A percentile compares a stretch with the other conserved stretches of the same genome.
phyloP scores from a whole-genome alignment of 1,284 basidiomycete genomes.

The Pascua guehoae region DNA sequence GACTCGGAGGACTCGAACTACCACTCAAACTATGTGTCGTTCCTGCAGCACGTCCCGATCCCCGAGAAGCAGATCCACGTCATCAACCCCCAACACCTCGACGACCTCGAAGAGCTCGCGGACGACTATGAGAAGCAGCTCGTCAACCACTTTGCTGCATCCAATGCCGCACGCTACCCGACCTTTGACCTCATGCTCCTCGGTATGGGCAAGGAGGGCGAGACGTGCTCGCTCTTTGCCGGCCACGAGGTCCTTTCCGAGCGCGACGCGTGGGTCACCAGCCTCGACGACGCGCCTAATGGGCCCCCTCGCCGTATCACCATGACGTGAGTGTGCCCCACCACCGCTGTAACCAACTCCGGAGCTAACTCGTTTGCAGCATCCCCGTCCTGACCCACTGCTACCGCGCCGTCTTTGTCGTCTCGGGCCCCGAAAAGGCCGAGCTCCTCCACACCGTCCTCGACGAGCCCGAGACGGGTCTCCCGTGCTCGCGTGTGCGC shows the following conservation, averaged over 20 bases:
- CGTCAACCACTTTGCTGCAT: conserved; percentile 82
- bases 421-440: conserved; percentile 77
- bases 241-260: conserved; percentile 80
- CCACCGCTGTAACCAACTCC: background rate
- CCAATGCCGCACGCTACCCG: conserved; percentile 87
- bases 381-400: conserved; percentile 89
- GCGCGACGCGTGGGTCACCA: conserved; percentile 89
- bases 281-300: conserved; percentile 88
- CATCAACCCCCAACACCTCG: conserved; percentile 68
- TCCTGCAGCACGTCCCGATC: conserved; percentile 85
- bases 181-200: conserved; percentile 91
- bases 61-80: conserved; percentile 71
- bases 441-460: conserved; percentile 74
- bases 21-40: conserved; percentile 66
- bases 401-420: conserved; percentile 81
- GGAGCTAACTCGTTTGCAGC: conserved; percentile 17
- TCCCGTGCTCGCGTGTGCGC: conserved; percentile 80
- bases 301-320: conserved; percentile 88
- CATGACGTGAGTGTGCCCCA: conserved; percentile 60
- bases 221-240: conserved; percentile 95
- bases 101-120: conserved; percentile 74
- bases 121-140: conserved; percentile 93
- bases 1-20: conserved; percentile 94
- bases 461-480: conserved; percentile 73
- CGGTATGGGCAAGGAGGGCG: conserved; percentile 91